phyloP scores from a whole-genome alignment of 2,329 filamentous ascomycete genomes.

The Graphilbum ipis-grandicollis region DNA sequence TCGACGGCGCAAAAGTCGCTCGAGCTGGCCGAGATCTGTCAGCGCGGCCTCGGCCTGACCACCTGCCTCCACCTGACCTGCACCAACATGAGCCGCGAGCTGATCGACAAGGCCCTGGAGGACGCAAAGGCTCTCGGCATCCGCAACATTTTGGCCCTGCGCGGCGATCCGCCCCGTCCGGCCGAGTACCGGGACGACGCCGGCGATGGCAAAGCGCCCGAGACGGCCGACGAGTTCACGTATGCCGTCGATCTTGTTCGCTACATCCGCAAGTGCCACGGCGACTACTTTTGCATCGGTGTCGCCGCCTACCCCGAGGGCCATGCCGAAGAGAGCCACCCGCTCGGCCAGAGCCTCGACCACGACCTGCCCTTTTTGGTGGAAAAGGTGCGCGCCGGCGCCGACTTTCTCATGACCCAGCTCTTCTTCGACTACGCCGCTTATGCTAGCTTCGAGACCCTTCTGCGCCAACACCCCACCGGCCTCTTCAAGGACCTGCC shows the following conservation, averaged over 20 bases:
- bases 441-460: conserved; percentile 64
- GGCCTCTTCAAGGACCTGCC: conserved; percentile 72
- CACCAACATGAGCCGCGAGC: conserved; percentile 81
- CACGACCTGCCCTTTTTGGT: conserved; percentile 77
- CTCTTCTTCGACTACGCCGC: conserved; percentile 83
- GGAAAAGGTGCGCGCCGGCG: conserved; percentile 80
- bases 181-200: conserved; percentile 61
- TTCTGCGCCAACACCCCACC: conserved; percentile 62
- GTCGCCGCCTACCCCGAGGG: conserved; percentile 93
- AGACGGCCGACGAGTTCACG: conserved; percentile 64
- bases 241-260: conserved; percentile 80
- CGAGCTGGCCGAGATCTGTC: conserved; percentile 87
- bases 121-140: conserved; percentile 83
- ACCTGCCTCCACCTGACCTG: conserved; percentile 94
- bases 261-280: conserved; percentile 74
- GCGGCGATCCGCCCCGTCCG: conserved; percentile 78
- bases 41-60: conserved; percentile 77
- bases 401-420: conserved; percentile 97
- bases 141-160: conserved; percentile 78
- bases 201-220: conserved; percentile 22
- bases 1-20: conserved; percentile 83
- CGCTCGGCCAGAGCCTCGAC: conserved; percentile 49
- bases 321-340: conserved; percentile 79
- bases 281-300: conserved; percentile 91
- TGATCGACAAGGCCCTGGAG: conserved; percentile 79